phyloP scores from a whole-genome alignment of 148 eudicot species.

The Camellia japonica region DNA sequence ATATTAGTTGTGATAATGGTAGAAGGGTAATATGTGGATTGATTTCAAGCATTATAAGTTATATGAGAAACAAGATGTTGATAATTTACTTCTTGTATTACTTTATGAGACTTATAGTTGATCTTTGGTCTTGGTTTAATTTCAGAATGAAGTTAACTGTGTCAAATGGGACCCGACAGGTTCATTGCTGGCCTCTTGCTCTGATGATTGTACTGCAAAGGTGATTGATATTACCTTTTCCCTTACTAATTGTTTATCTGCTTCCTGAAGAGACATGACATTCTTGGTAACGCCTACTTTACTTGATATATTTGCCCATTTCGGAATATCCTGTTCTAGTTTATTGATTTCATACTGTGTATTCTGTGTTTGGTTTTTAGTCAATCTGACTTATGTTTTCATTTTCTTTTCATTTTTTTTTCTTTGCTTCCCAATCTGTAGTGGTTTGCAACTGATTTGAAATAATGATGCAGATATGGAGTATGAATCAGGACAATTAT shows the following conservation, averaged over 20 bases:
- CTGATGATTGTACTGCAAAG: conserved; percentile 72
- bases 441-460: background rate
- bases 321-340: background rate
- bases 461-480: conserved; percentile 51
- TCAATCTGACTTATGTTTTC: background rate
- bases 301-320: background rate
- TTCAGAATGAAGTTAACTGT: conserved; percentile 74
- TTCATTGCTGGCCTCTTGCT: conserved; percentile 68
- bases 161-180: conserved; percentile 79
- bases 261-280: background rate
- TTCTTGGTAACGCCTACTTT: background rate
- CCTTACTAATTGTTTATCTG: background rate
- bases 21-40: background rate
- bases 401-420: background rate
- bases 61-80: background rate
- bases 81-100: background rate
- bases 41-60: conserved; percentile 1
- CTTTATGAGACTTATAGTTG: background rate
- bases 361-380: background rate
- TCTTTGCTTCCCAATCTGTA: background rate
- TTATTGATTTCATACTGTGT: background rate
- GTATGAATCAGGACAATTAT: conserved; percentile 52
- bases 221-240: conserved; percentile 23
- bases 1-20: background rate
- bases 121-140: background rate